These are phyloP conservation scores for Alternaria sp. DNA, from an alignment of 2,329 filamentous ascomycete species.

Conservation along the genomic window DNA sequence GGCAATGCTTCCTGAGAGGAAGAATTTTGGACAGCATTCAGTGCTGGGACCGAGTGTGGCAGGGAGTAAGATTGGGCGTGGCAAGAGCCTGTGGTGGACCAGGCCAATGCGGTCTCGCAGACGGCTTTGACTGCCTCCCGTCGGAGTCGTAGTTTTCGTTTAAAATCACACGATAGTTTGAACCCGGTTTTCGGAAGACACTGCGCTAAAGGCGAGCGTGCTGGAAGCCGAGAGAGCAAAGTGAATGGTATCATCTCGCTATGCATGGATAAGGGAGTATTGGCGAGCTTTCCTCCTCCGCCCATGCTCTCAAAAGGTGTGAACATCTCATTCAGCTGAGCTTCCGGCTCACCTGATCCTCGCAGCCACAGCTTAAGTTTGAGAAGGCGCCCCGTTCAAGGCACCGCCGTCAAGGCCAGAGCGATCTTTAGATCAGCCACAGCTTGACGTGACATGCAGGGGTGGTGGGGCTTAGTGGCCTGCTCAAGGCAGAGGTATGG, in stretches of 20 bases:
- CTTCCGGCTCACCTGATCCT: slow-evolving; percentile 7
- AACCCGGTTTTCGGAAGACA: slow-evolving; percentile 60
- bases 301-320: slow-evolving; percentile 52
- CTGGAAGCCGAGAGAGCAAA: slow-evolving; percentile 59
- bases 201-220: slow-evolving; percentile 54
- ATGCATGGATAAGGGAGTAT: slow-evolving; percentile 61
- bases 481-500: too few species aligned
- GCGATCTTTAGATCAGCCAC: slow-evolving; percentile 32
- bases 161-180: slow-evolving; percentile 60
- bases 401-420: slow-evolving; percentile 61
- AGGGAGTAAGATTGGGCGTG: slow-evolving; percentile 41
- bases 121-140: slow-evolving; percentile 54
- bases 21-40: not conserved
- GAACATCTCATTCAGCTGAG: slow-evolving; percentile 42
- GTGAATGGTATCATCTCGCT: slow-evolving; percentile 65
- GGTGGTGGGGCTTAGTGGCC: too few species aligned
- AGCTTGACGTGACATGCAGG: slow-evolving; percentile 29
- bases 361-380: slow-evolving; percentile 22
- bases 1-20: not conserved
- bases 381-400: slow-evolving; percentile 55
- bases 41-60: not conserved
- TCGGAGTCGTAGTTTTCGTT: slow-evolving; percentile 58
- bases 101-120: slow-evolving; percentile 48
- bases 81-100: slow-evolving; percentile 42
- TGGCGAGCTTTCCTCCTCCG: slow-evolving; percentile 52